Percentiles rank a stretch among this genome's conserved stretches.
Evolutionary conservation across 805 yeast species (phyloP).

Genomic region (Pichia scutulata): DNA sequence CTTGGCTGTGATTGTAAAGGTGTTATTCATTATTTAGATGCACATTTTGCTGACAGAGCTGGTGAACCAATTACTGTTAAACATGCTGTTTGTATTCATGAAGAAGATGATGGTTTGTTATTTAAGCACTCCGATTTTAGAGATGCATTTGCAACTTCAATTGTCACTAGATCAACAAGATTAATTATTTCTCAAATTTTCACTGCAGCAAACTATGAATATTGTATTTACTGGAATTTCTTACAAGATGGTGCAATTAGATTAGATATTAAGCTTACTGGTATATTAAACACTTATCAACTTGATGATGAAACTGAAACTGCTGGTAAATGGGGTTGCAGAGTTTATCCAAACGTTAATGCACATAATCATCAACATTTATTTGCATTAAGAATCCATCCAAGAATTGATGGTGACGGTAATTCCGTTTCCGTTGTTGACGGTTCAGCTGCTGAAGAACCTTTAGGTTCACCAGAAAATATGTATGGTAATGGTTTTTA

Average conservation of each 20-base stretch:
- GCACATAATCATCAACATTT: slow-evolving; percentile 87
- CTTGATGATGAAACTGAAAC: slow-evolving; percentile 58
- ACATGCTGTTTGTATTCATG: slow-evolving; percentile 78
- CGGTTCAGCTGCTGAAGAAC: slow-evolving; percentile 50
- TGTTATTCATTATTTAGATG: slow-evolving; percentile 75
- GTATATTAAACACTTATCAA: slow-evolving; percentile 69
- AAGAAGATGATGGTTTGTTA: slow-evolving; percentile 75
- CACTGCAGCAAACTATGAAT: slow-evolving; percentile 83
- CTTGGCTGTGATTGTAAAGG: slow-evolving; percentile 85
- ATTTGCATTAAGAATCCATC: slow-evolving; percentile 70
- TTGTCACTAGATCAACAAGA: slow-evolving; percentile 68
- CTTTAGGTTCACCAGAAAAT: slow-evolving; percentile 61
- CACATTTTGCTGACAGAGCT: slow-evolving; percentile 57
- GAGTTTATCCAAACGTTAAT: slow-evolving; percentile 70
- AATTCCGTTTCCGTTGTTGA: slow-evolving; percentile 67
- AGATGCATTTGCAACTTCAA: slow-evolving; percentile 67
- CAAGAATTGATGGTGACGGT: slow-evolving; percentile 73
- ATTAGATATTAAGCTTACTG: slow-evolving; percentile 72
- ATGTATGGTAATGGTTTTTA: slow-evolving; percentile 73
- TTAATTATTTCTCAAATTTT: slow-evolving; percentile 72
- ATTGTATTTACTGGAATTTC: slow-evolving; percentile 76
- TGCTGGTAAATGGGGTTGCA: slow-evolving; percentile 71
- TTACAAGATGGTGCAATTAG: slow-evolving; percentile 80
- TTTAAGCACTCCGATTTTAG: slow-evolving; percentile 82
- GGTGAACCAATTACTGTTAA: slow-evolving; percentile 67